Evolutionary conservation across 2,329 filamentous ascomycete genomes (phyloP).

Genomic region (Aureobasidium lini): DNA sequence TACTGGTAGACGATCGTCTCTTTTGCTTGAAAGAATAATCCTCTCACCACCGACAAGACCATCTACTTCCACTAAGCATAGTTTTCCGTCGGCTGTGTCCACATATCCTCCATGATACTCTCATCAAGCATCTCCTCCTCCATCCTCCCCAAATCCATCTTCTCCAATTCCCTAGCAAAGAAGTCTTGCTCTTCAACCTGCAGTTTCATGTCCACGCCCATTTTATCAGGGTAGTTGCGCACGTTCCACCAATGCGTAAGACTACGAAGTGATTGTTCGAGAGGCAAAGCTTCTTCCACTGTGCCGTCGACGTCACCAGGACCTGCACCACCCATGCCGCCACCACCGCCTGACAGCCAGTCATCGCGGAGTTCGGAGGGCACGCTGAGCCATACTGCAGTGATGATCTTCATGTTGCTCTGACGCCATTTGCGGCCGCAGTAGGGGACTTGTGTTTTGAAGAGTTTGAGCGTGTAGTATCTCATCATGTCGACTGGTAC

Average conservation of each 20-base stretch:
- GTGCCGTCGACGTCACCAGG: slow-evolving; percentile 74
- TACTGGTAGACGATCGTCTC: no score
- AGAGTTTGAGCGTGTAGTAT: slow-evolving; percentile 92
- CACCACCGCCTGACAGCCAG: slow-evolving; percentile 72
- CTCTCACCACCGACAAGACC: neutral
- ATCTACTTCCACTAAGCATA: slow-evolving; percentile 4
- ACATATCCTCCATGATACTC: slow-evolving; percentile 4
- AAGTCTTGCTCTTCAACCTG: slow-evolving; percentile 41
- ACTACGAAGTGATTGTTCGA: slow-evolving; percentile 83
- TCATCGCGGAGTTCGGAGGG: slow-evolving; percentile 88
- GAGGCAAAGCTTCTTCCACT: slow-evolving; percentile 82
- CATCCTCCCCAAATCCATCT: slow-evolving; percentile 35
- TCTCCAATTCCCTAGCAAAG: slow-evolving; percentile 43
- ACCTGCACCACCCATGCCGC: slow-evolving; percentile 30
- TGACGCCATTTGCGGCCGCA: slow-evolving; percentile 98
- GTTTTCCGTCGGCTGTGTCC: slow-evolving; percentile 2
- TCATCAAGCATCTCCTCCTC: slow-evolving; percentile 17
- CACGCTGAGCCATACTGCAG: slow-evolving; percentile 89
- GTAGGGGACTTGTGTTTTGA: slow-evolving; percentile 98
- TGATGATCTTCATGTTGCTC: slow-evolving; percentile 97
- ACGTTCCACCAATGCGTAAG: slow-evolving; percentile 95
- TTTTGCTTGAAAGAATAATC: no score
- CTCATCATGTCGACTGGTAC: slow-evolving; percentile 81
- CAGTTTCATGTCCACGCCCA: slow-evolving; percentile 44
- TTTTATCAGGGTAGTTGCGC: slow-evolving; percentile 69